Percentiles rank a stretch among this genome's conserved stretches.
Conservation (phyloP, 2,329 filamentous ascomycete genomes). For the Arthrobotrys conoides region DNA sequence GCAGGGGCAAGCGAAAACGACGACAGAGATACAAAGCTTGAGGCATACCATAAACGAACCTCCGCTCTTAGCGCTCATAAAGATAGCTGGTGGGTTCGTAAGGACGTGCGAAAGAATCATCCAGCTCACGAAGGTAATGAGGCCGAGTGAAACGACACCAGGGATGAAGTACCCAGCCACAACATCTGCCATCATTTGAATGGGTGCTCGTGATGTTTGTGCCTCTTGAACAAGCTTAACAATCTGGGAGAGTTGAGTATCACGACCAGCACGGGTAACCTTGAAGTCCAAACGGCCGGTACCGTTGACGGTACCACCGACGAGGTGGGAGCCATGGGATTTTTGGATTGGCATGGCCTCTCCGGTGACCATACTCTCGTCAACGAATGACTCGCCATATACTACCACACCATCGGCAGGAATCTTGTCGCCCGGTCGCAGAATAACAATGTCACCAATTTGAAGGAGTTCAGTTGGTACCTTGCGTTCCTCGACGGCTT, state of each 20-base stretch:
- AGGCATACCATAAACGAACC: slow-evolving; percentile 96
- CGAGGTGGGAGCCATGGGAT: slow-evolving; percentile 81
- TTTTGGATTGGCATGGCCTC: slow-evolving; percentile 97
- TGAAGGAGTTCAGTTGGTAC: slow-evolving; percentile 96
- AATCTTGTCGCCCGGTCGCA: slow-evolving; percentile 95
- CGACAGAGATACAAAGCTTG: slow-evolving; percentile 97
- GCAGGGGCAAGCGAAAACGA: slow-evolving; percentile 97
- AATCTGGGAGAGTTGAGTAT: slow-evolving; percentile 97
- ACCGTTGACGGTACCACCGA: slow-evolving; percentile 96
- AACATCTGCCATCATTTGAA: slow-evolving; percentile 90
- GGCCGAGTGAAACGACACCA: slow-evolving; percentile 84
- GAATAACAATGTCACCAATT: slow-evolving; percentile 90
- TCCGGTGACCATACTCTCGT: slow-evolving; percentile 98
- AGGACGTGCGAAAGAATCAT: slow-evolving; percentile 94
- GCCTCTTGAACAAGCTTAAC: slow-evolving; percentile 98
- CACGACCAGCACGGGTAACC: slow-evolving; percentile 90
- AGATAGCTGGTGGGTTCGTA: slow-evolving; percentile 87
- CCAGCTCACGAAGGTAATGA: slow-evolving; percentile 89
- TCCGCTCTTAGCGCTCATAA: slow-evolving; percentile 82
- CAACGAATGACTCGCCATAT: slow-evolving; percentile 90
- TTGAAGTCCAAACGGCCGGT: slow-evolving; percentile 91
- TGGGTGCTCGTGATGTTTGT: slow-evolving; percentile 92
- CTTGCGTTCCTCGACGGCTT: slow-evolving; percentile 77
- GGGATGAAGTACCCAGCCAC: slow-evolving; percentile 96
- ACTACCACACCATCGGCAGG: slow-evolving; percentile 91